Base-by-base conservation (phyloP, 306 rosid species). In the Abrus precatorius region DNA sequence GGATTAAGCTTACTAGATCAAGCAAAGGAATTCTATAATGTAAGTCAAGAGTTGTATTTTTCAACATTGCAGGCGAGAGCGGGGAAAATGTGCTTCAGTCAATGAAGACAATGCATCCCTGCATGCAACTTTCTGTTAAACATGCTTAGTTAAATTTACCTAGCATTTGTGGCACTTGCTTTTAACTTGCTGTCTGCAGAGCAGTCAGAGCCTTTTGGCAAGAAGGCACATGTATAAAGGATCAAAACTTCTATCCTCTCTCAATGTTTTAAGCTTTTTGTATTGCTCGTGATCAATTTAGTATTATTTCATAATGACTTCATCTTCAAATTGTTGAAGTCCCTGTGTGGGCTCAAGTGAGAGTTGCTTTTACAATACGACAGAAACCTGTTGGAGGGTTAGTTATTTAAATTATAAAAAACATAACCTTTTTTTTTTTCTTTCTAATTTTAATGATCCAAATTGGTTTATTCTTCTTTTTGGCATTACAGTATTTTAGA, bases 321-420 rank as follows among this genome's bases (percentile, higher is more conserved):
- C 73, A 44, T 45, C 40, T 44, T 68, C 28, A 40, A 40, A 59
- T 9, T 61, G 67, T 61, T 43, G 11, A 44, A 38, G 65, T 72
- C 65, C 49, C 8, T 70, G 8, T 10, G 9, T 53, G 49, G 48
- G 11, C 2, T 14, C 38, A 52, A 14, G 20, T 20, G 27, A 53
- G 50, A 53, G 27, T 53, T 72, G 32, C 36, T 53, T 53, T 54
- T 72, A 53, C 38, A 72, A 7, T 10, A 28, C 1, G 57, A 47
- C 38, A 69, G 41, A 70, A 50, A 71, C 94, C 92, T 55, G 47
- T 83, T 77, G 56, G 86, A 69, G 12, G 89, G 97, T 95, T 72
- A 73, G 93, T 81, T 61, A n/a, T 72, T 45, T 34, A 69, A 47
- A 11, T 47, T 13, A 11, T 3, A 52, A 70, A 27, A 63, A 74